A percentile compares a stretch with the other conserved stretches of the same genome.
Evolutionary conservation across 225 moss, liverwort and hornwort species (phyloP).

Genomic region (Rhytidiadelphus loreus): DNA sequence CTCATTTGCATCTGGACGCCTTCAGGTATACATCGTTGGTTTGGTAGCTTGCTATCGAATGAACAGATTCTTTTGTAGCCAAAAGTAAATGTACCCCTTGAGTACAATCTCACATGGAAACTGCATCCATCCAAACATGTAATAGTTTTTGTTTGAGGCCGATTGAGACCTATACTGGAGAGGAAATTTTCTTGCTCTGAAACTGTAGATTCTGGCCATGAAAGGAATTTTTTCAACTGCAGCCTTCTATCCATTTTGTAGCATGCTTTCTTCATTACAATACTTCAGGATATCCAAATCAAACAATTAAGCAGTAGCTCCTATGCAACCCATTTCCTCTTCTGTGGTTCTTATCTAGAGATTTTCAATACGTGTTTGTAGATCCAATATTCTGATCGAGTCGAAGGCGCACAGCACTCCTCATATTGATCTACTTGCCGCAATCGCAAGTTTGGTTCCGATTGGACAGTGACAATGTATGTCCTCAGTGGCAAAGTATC

Average conservation of each 20-base stretch:
- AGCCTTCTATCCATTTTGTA: background rate
- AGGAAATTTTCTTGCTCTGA: too few relatives aligned
- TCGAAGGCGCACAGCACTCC: background rate
- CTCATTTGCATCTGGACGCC: background rate
- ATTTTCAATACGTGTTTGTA: background rate
- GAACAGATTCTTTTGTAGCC: background rate
- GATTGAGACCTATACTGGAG: background rate
- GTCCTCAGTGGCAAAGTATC: background rate
- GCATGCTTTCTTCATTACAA: background rate
- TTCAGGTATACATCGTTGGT: background rate
- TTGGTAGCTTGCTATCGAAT: background rate
- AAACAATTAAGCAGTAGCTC: too few relatives aligned
- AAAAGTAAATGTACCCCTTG: background rate
- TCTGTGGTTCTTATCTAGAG: background rate
- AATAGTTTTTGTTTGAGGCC: background rate
- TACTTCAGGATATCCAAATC: background rate
- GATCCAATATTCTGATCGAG: background rate
- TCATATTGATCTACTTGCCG: background rate
- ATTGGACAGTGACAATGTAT: background rate
- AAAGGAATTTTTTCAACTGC: background rate
- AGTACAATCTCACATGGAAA: background rate
- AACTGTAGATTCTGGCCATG: background rate
- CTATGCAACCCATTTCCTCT: background rate
- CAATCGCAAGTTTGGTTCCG: too few relatives aligned
- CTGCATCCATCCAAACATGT: background rate